Conservation (phyloP, 1,284 basidiomycete genomes). For the Retiboletus flavoniger region DNA sequence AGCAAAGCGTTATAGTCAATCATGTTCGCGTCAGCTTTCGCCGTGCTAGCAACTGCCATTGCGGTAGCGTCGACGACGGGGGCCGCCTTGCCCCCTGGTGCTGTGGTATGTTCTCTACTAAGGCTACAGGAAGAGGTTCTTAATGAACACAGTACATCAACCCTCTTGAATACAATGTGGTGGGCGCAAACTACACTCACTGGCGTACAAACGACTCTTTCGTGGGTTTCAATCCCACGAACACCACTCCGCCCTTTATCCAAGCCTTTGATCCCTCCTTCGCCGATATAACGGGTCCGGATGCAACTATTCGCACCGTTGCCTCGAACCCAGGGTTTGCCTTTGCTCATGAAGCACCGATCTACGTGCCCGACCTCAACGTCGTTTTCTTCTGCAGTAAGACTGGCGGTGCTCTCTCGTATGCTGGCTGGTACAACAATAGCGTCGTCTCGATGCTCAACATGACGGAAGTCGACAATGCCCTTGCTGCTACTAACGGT, state of each 20-base stretch:
- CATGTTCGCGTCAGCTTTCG: not conserved
- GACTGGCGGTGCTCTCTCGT: slow-evolving; percentile 43
- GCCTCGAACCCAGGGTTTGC: slow-evolving; percentile 59
- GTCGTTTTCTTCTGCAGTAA: slow-evolving; percentile 56
- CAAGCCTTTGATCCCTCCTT: slow-evolving; percentile 67
- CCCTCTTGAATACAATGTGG: slow-evolving; percentile 44
- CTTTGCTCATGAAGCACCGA: slow-evolving; percentile 74
- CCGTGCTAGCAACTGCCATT: not conserved
- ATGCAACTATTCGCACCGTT: slow-evolving; percentile 57
- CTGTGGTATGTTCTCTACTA: slow-evolving; percentile 16
- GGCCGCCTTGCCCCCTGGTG: slow-evolving; percentile 14
- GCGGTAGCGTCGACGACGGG: not conserved
- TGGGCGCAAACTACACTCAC: slow-evolving; percentile 37
- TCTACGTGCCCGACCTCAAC: slow-evolving; percentile 59
- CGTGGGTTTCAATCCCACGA: slow-evolving; percentile 47
- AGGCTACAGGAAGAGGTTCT: not conserved
- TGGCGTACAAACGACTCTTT: slow-evolving; percentile 39
- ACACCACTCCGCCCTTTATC: slow-evolving; percentile 57
- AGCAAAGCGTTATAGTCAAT: not conserved
- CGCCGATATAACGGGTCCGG: slow-evolving; percentile 55
- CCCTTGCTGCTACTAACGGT: slow-evolving; percentile 35
- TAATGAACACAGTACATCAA: slow-evolving; percentile 50
- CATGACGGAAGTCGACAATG: slow-evolving; percentile 44
- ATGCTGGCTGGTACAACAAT: slow-evolving; percentile 45
- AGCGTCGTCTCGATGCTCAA: slow-evolving; percentile 47